phyloP scores from a whole-genome alignment of 257 asterid genomes.

The Plantago major region DNA sequence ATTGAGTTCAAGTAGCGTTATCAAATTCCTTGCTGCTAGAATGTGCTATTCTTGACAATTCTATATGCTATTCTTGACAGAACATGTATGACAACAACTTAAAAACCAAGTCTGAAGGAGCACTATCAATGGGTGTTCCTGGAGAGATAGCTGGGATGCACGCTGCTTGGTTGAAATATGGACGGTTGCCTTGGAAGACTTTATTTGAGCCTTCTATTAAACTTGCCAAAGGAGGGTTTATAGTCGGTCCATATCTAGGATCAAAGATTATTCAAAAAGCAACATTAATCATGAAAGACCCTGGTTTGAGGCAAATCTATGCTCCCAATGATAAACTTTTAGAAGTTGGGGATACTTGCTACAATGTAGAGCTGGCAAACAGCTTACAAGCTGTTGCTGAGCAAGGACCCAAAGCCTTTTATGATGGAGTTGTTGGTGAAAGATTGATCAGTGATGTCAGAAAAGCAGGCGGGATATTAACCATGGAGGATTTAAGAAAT shows the following conservation, averaged over 20 bases:
- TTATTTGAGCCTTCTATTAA: conserved; percentile 64
- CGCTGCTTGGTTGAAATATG: conserved; percentile 63
- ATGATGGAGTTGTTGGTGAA: conserved; percentile 74
- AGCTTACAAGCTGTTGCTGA: conserved; percentile 65
- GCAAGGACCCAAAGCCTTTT: conserved; percentile 69
- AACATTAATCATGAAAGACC: conserved; percentile 42
- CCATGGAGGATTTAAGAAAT: conserved; percentile 74
- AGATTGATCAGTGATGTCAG: conserved; percentile 54
- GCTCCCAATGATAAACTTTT: conserved; percentile 71
- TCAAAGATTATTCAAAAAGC: conserved; percentile 22
- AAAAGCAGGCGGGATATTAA: conserved; percentile 74
- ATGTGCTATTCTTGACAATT: no score
- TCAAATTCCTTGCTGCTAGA: no score
- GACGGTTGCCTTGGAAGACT: conserved; percentile 72
- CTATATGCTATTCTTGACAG: conserved; percentile 21
- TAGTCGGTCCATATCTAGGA: conserved; percentile 56
- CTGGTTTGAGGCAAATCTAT: conserved; percentile 53
- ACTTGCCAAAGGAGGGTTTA: conserved; percentile 83
- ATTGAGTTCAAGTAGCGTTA: no score
- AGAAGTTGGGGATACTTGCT: conserved; percentile 66
- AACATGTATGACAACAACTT: conserved; percentile 63
- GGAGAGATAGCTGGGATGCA: conserved; percentile 94
- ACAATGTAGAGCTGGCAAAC: conserved; percentile 67
- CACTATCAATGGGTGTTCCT: conserved; percentile 79
- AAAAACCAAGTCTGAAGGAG: conserved; percentile 47